Conservation (phyloP, 2,329 filamentous ascomycete genomes). For the Seiridium unicorne region DNA sequence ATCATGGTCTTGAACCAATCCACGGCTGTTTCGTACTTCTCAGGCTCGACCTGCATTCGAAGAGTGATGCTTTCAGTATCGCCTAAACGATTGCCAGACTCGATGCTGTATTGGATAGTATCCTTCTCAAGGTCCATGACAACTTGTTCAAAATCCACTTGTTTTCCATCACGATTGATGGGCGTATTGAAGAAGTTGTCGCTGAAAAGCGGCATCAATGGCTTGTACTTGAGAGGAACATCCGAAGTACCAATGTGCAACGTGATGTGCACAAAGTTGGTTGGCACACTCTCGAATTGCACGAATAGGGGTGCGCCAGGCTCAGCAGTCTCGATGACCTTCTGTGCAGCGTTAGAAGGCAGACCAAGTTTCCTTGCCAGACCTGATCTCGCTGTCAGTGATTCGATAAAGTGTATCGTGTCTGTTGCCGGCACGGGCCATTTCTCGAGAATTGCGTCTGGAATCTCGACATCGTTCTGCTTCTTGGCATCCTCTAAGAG, state of each 20-base stretch:
- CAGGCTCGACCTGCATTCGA: conserved; percentile 80
- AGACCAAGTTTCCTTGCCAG: conserved; percentile 70
- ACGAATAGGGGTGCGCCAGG: conserved; percentile 74
- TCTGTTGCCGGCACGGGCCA: conserved; percentile 83
- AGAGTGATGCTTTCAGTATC: conserved; percentile 82
- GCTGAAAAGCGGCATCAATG: conserved; percentile 78
- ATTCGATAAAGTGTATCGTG: conserved; percentile 93
- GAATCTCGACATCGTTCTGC: conserved; percentile 86
- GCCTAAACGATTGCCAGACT: conserved; percentile 64
- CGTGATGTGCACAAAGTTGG: conserved; percentile 85
- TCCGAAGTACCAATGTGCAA: conserved; percentile 76
- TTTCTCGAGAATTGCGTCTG: conserved; percentile 72
- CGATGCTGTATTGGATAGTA: conserved; percentile 79
- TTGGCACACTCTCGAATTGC: conserved; percentile 94
- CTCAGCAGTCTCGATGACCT: conserved; percentile 69
- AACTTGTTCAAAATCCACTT: conserved; percentile 85
- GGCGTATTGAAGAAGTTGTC: conserved; percentile 96
- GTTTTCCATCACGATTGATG: conserved; percentile 71
- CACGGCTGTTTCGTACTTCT: conserved; percentile 81
- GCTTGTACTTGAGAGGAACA: conserved; percentile 79
- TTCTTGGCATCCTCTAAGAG: conserved; percentile 80
- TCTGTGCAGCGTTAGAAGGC: conserved; percentile 68
- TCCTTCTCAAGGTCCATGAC: conserved; percentile 89
- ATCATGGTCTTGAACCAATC: conserved; percentile 83
- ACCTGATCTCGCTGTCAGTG: conserved; percentile 79